phyloP scores from a whole-genome alignment of 2,329 filamentous ascomycete species.

The Alternaria arborescens region DNA sequence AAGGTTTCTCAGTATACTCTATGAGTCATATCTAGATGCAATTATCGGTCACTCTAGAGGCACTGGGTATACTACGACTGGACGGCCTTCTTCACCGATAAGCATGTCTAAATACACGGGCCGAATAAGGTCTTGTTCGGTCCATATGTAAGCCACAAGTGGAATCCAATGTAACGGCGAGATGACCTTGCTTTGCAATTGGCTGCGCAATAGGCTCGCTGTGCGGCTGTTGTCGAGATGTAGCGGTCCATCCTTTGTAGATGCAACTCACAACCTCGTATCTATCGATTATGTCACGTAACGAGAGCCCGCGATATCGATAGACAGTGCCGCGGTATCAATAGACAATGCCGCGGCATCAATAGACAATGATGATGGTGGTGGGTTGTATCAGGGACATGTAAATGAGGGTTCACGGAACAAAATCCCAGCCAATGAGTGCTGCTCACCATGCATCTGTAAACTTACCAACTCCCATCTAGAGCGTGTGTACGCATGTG shows the following conservation, averaged over 20 bases:
- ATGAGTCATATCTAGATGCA: background rate
- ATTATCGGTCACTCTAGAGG: no score
- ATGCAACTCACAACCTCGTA: background rate
- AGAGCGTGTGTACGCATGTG: background rate
- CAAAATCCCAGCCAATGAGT: background rate
- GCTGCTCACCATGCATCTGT: no score
- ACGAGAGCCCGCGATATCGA: background rate
- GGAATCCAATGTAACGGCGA: background rate
- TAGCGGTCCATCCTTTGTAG: no score
- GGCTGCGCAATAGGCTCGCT: background rate
- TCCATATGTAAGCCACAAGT: background rate
- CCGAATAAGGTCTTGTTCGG: slow-evolving; percentile 2
- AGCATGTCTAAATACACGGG: background rate
- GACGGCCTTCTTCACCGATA: background rate
- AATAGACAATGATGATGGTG: background rate
- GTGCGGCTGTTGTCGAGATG: no score
- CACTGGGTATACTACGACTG: background rate
- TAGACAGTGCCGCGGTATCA: background rate
- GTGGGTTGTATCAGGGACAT: no score
- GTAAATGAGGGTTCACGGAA: background rate
- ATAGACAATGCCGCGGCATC: background rate
- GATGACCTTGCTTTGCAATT: background rate
- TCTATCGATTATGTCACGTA: no score
- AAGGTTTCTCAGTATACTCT: no score
- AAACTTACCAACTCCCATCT: background rate